Evolutionary conservation across 371 early-diverging fungal species (phyloP).

Genomic region (Conidiobolus incongruus): DNA sequence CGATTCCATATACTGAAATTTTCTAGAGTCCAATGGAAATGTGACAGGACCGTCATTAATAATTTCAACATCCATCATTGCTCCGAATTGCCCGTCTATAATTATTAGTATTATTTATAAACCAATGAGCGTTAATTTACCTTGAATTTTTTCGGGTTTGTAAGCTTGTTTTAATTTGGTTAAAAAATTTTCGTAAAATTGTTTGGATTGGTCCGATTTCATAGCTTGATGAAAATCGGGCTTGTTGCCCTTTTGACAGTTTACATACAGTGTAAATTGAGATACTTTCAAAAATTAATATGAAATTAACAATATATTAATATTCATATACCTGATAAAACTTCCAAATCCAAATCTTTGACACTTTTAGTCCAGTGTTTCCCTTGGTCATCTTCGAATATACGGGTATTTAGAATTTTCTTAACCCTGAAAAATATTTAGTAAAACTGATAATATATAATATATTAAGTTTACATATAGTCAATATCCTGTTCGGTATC

Average conservation of each 20-base stretch:
- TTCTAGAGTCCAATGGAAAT: slow-evolving; percentile 43
- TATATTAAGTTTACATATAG: slow-evolving; percentile 19
- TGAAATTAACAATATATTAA: too few relatives aligned
- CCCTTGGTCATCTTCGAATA: slow-evolving; percentile 37
- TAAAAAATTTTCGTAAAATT: slow-evolving; percentile 48
- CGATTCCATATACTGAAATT: slow-evolving; percentile 16
- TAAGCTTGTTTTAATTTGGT: slow-evolving; percentile 35
- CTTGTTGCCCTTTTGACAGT: slow-evolving; percentile 50
- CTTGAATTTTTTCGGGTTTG: slow-evolving; percentile 35
- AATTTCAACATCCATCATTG: slow-evolving; percentile 69
- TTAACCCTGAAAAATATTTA: slow-evolving; percentile 12
- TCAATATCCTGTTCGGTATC: slow-evolving; percentile 54
- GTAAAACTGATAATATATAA: not conserved
- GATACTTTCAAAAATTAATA: slow-evolving; percentile 32
- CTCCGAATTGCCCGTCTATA: slow-evolving; percentile 54
- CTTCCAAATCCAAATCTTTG: slow-evolving; percentile 36
- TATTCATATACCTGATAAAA: slow-evolving; percentile 39
- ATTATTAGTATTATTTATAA: not conserved
- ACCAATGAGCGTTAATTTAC: slow-evolving; percentile 10
- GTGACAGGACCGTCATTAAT: slow-evolving; percentile 77
- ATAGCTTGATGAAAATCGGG: slow-evolving; percentile 79
- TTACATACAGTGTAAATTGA: slow-evolving; percentile 66
- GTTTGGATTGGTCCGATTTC: slow-evolving; percentile 36
- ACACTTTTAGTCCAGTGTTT: slow-evolving; percentile 52
- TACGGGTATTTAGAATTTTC: slow-evolving; percentile 48